phyloP scores from a whole-genome alignment of 1,284 basidiomycete species.

The Retiboletus flavoniger region DNA sequence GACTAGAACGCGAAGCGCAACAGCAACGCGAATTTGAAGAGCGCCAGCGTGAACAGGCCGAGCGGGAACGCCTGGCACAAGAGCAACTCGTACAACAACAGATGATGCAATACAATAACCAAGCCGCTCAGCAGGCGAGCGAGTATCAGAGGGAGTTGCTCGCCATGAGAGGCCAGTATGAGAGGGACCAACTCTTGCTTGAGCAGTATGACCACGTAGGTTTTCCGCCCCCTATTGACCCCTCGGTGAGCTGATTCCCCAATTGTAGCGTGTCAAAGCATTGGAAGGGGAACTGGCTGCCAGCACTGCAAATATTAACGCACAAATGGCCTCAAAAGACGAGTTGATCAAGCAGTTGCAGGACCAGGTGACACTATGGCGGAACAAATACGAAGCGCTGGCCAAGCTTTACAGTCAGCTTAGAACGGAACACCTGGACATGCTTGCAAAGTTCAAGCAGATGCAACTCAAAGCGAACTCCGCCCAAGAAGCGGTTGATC shows the following conservation, averaged over 20 bases:
- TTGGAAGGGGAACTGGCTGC: conserved; percentile 89
- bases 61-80: conserved; percentile 85
- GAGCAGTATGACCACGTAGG: conserved; percentile 95
- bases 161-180: conserved; percentile 94
- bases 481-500: conserved; percentile 98
- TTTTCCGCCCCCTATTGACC: not conserved
- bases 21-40: conserved; percentile 91
- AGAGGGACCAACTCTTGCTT: conserved; percentile 96
- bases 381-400: conserved; percentile 98
- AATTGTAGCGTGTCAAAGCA: conserved; percentile 84
- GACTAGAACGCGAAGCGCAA: conserved; percentile 75
- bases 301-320: conserved; percentile 77
- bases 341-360: conserved; percentile 95
- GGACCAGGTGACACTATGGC: conserved; percentile 96
- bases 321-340: conserved; percentile 92
- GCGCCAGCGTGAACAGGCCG: conserved; percentile 84
- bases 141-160: conserved; percentile 92
- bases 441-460: conserved; percentile 96
- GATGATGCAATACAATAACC: conserved; percentile 72
- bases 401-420: conserved; percentile 99
- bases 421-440: conserved; percentile 94
- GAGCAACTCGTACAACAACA: conserved; percentile 84
- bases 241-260: conserved; percentile 12
- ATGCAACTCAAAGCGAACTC: conserved; percentile 98
- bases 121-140: conserved; percentile 64